Percentiles rank a stretch among this genome's conserved stretches.
Evolutionary conservation across 176 grass and related monocot species (phyloP).

Genomic region (Eleusine indica): DNA sequence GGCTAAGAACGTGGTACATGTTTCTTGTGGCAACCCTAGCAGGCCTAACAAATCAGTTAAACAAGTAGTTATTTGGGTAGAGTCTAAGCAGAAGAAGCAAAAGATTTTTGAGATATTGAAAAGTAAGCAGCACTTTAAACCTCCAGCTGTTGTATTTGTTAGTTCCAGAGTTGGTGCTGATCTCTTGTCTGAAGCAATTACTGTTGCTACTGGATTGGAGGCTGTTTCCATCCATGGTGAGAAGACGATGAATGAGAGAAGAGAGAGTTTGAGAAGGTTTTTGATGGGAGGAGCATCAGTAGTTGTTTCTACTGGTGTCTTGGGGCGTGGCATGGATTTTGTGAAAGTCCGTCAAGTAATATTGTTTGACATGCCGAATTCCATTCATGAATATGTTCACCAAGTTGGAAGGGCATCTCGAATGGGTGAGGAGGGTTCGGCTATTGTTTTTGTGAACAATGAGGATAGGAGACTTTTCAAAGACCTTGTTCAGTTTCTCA

Average conservation of each 20-base stretch:
- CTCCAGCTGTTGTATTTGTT: conserved; percentile 88
- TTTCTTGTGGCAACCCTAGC: conserved; percentile 67
- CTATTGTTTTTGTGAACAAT: conserved; percentile 78
- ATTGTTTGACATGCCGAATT: conserved; percentile 92
- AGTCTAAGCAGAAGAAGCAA: conserved; percentile 90
- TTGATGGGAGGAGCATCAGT: conserved; percentile 75
- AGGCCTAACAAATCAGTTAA: conserved; percentile 79
- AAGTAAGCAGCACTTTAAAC: conserved; percentile 80
- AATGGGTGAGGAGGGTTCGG: conserved; percentile 71
- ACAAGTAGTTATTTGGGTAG: conserved; percentile 90
- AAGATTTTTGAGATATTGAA: conserved; percentile 92
- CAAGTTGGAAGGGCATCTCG: conserved; percentile 88
- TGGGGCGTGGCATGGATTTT: conserved; percentile 89
- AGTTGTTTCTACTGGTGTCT: conserved; percentile 74
- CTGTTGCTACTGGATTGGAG: conserved; percentile 67
- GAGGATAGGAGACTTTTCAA: conserved; percentile 85
- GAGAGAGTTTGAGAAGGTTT: conserved; percentile 81
- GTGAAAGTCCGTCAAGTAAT: conserved; percentile 79
- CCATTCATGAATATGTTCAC: conserved; percentile 90
- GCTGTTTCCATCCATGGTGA: conserved; percentile 88
- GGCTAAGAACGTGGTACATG: conserved; percentile 59
- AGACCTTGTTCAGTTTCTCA: conserved; percentile 73
- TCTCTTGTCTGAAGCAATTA: conserved; percentile 86
- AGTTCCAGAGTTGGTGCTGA: conserved; percentile 77
- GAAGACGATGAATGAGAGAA: conserved; percentile 89